Evolutionary conservation across 2,329 filamentous ascomycete genomes (phyloP), one percentile per base, ranked within the genome.

Genomic region (Emmonsia crescens): DNA sequence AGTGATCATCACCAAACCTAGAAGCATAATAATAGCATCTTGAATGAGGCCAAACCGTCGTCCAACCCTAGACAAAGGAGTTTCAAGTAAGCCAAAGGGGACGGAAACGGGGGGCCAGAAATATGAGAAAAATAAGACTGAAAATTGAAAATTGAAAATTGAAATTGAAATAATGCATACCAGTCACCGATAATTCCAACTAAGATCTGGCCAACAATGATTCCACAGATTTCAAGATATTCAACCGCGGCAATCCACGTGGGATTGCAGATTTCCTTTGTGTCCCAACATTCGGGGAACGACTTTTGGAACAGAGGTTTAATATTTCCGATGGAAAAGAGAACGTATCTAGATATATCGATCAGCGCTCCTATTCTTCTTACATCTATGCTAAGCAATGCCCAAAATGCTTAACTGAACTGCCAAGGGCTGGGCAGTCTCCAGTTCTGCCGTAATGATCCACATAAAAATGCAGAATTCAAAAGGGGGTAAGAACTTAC

Each of bases 321-420:
- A 66, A 97, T 80, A 75, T 96, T 96, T 62, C 93, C 93, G 68
- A 97, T 96, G 65, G 92, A 96, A 81, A 97, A 97, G 24, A 97
- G 83, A 49, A 96, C 92, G 72, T 96, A 97, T 69, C 91, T 85
- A 62, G 16, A n/a, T 10, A 27, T 29, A 19, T 44, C 52, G n/a
- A 16, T 19, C 21, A 21, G 44, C n/a, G 10, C 6, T 21, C 19
- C 29, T 6, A 12, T 55, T 55, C 16, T 12, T 55, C 19, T 36
- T 2, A 19, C 0, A 19, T 2, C 9, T 9, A n/a, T 38, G 51
- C 51, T 38, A 36, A 55, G 51, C 48, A 49, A 31, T 33, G 57
- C 46, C 57, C 57, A 59, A 19, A 55, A 55, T 10, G 51, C 54
- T 38, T 21, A 36, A 56, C 42, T 21, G 42, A 38, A 9, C 16